Conservation (phyloP, 179 eudicot species). For the Patellifolia procumbens region DNA sequence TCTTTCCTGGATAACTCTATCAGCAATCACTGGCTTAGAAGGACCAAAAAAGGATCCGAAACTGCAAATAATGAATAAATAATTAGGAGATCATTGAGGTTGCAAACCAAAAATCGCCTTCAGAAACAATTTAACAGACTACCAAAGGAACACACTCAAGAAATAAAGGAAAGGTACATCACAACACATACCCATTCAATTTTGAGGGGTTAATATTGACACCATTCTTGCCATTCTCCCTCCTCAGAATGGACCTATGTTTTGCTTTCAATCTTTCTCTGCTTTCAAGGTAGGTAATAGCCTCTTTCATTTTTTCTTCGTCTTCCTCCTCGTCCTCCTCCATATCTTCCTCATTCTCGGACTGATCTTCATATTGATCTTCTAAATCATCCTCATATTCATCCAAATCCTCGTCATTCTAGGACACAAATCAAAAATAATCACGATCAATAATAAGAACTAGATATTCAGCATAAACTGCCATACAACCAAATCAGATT, state of each 20-base stretch:
- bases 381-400: slow-evolving; percentile 63
- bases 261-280: slow-evolving; percentile 62
- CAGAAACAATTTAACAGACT: neutral
- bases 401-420: slow-evolving; percentile 54
- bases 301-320: slow-evolving; percentile 48
- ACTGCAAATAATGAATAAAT: slow-evolving; percentile 41
- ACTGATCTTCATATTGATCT: slow-evolving; percentile 41
- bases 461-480: neutral
- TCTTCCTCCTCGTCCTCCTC: slow-evolving; percentile 34
- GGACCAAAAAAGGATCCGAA: slow-evolving; percentile 95
- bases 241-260: slow-evolving; percentile 54
- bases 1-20: slow-evolving; percentile 89
- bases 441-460: neutral
- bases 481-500: neutral
- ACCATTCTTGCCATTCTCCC: slow-evolving; percentile 54
- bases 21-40: slow-evolving; percentile 87
- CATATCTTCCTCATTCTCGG: slow-evolving; percentile 32
- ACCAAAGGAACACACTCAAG: neutral
- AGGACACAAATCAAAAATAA: neutral
- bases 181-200: slow-evolving; percentile 52
- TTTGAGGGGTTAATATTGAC: slow-evolving; percentile 23
- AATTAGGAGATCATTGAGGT: neutral
- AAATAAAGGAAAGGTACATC: neutral
- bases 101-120: neutral
- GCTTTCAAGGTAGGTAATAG: slow-evolving; percentile 54